Conservation (phyloP, 805 yeast species). For the Jamesozyma piceae region DNA sequence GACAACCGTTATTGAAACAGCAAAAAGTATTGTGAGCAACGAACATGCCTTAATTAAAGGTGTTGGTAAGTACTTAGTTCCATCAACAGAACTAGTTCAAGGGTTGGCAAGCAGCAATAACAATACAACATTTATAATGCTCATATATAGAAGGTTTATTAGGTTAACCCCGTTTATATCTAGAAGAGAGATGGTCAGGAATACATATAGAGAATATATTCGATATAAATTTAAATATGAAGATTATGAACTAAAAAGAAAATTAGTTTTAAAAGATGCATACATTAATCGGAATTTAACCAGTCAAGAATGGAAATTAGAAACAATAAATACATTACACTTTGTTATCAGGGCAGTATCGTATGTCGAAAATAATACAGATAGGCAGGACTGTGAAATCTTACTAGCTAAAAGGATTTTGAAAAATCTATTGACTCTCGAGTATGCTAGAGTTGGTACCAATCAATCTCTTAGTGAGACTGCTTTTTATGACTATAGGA, state of each 20-base stretch:
- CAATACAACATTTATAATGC: conserved; percentile 3
- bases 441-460: conserved; percentile 16
- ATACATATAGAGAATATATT: conserved; percentile 22
- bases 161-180: conserved; percentile 24
- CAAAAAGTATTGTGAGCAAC: neutral
- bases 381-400: neutral
- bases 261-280: conserved; percentile 7
- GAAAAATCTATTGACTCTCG: conserved; percentile 24
- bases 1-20: neutral
- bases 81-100: neutral
- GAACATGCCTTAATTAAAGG: neutral
- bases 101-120: neutral
- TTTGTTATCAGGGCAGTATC: conserved; percentile 21
- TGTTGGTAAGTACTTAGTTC: neutral
- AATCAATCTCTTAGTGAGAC: neutral
- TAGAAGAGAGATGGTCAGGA: conserved; percentile 17
- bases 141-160: conserved; percentile 21
- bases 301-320: conserved; percentile 1
- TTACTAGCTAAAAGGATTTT: conserved; percentile 12
- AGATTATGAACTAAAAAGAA: conserved; percentile 18
- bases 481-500: conserved; percentile 7
- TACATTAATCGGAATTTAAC: neutral
- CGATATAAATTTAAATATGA: conserved; percentile 24
- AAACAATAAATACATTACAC: conserved; percentile 12
- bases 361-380: conserved; percentile 8